These are phyloP conservation scores for Phytophthora capsici DNA, from an alignment of 352 stramenopile species.

Conservation along the genomic window DNA sequence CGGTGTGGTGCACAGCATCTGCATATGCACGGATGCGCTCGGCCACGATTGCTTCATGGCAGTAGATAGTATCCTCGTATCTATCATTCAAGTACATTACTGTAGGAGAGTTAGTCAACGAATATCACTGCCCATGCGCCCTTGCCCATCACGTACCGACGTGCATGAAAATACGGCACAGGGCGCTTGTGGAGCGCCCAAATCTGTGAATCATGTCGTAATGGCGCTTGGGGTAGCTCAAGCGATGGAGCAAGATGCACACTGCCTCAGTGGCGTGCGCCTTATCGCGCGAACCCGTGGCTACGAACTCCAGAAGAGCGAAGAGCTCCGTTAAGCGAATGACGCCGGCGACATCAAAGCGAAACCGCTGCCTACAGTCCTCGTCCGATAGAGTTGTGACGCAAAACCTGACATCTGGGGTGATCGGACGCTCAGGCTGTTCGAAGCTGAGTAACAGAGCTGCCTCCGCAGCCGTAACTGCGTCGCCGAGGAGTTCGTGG, in stretches of 20 bases:
- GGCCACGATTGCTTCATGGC: too few species aligned
- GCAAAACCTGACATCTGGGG: too few species aligned
- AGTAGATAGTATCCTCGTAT: too few species aligned
- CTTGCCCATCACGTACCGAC: too few species aligned
- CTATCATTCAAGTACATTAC: background rate
- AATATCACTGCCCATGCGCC: too few species aligned
- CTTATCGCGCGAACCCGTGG: slow-evolving; percentile 7
- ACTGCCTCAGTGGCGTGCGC: slow-evolving; percentile 6
- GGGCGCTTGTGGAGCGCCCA: slow-evolving; percentile 6
- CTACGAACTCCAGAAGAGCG: background rate
- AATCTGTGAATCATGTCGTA: slow-evolving; percentile 18
- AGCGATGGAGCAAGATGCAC: slow-evolving; percentile 17
- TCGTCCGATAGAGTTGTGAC: too few species aligned
- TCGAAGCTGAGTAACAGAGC: too few species aligned
- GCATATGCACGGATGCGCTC: background rate
- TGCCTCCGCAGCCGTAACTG: too few species aligned
- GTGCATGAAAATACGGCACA: slow-evolving; percentile 9
- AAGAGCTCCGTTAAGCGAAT: slow-evolving; percentile 8
- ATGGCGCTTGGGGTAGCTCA: slow-evolving; percentile 16
- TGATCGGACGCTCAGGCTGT: too few species aligned
- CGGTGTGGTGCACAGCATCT: too few species aligned
- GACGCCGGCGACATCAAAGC: slow-evolving; percentile 5
- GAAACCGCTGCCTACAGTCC: too few species aligned
- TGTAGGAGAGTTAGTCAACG: background rate
- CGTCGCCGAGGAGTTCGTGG: too few species aligned